These are phyloP conservation scores for Trametes cinnabarina DNA, from an alignment of 768 basidiomycete genomes.

Conservation along the genomic window DNA sequence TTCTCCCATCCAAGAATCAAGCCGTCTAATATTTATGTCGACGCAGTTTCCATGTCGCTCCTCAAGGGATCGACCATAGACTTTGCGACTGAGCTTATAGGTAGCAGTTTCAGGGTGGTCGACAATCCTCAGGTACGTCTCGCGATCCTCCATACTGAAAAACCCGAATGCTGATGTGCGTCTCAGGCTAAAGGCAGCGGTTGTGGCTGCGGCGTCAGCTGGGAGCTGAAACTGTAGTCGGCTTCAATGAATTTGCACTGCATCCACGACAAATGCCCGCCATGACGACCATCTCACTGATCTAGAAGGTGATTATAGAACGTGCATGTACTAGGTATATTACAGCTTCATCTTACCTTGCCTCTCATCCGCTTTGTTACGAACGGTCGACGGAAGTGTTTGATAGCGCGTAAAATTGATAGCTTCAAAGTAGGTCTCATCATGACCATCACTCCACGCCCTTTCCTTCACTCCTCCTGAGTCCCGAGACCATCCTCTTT, in stretches of 20 bases:
- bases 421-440: too few species aligned
- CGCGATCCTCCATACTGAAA: too few species aligned
- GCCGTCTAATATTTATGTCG: constrained; percentile 78
- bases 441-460: too few species aligned
- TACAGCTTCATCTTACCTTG: neutral
- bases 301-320: neutral
- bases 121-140: constrained; percentile 68
- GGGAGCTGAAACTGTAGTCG: constrained; percentile 67
- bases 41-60: constrained; percentile 80
- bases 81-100: constrained; percentile 92
- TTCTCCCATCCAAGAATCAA: constrained; percentile 69
- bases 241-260: too few species aligned
- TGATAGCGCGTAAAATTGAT: too few species aligned
- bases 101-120: constrained; percentile 78
- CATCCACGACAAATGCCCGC: too few species aligned
- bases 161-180: neutral
- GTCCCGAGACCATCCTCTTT: too few species aligned
- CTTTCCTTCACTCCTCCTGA: too few species aligned
- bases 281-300: too few species aligned
- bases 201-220: constrained; percentile 95
- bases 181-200: constrained; percentile 75
- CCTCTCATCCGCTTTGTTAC: too few species aligned
- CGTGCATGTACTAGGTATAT: constrained; percentile 9
- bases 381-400: too few species aligned
- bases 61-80: constrained; percentile 89